These are phyloP conservation scores for Heritiera fomes DNA, from an alignment of 345 rosid species.

Conservation along the genomic window DNA sequence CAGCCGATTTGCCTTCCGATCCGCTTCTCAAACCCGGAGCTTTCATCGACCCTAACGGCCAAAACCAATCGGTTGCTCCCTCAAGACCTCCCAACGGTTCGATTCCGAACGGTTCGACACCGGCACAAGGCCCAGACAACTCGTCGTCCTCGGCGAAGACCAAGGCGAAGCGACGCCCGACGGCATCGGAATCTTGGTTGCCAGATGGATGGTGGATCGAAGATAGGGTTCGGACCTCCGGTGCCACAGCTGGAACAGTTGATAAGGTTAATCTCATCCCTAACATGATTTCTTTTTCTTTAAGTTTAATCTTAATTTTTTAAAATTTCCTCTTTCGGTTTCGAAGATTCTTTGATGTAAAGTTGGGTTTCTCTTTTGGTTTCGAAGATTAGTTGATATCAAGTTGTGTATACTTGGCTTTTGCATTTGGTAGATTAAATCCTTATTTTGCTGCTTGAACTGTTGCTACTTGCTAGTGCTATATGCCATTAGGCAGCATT, in stretches of 20 bases:
- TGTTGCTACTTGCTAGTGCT: background rate
- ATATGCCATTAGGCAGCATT: background rate
- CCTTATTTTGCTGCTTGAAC: background rate
- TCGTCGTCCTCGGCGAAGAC: conserved; percentile 17
- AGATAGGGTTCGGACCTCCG: conserved; percentile 66
- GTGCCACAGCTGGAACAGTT: conserved; percentile 68
- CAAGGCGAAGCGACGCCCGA: conserved; percentile 29
- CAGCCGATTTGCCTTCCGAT: conserved; percentile 33
- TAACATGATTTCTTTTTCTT: background rate
- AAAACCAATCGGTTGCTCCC: conserved; percentile 19
- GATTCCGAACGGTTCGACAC: conserved; percentile 27
- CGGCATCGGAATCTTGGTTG: conserved; percentile 38
- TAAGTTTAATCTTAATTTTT: conserved; percentile 3
- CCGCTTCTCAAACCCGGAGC: conserved; percentile 48
- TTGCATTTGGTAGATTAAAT: background rate
- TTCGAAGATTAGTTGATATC: too few relatives aligned
- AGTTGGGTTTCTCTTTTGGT: too few relatives aligned
- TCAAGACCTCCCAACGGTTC: conserved; percentile 6
- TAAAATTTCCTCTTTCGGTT: background rate
- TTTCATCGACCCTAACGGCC: conserved; percentile 40
- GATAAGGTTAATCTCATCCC: conserved; percentile 60
- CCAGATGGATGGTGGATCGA: conserved; percentile 82
- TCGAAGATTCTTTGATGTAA: conserved; percentile 2
- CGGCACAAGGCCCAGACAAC: conserved; percentile 4
- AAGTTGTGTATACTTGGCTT: too few relatives aligned